Conservation (phyloP, 768 basidiomycete species). For the Calocera viscosa region DNA sequence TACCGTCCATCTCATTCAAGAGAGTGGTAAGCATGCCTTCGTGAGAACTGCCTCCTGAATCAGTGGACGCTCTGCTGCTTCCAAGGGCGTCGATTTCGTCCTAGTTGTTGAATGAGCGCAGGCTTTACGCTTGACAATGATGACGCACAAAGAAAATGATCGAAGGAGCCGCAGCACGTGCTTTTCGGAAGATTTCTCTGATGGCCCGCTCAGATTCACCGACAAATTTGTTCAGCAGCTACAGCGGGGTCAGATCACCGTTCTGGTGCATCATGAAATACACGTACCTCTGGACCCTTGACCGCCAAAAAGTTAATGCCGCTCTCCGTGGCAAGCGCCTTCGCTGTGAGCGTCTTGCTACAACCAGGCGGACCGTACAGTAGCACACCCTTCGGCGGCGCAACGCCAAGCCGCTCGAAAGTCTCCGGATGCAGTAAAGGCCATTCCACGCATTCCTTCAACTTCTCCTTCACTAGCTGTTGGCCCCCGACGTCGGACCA, state of each 20-base stretch:
- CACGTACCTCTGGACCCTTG: constrained; percentile 84
- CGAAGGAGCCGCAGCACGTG: constrained; percentile 83
- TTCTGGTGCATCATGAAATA: not conserved
- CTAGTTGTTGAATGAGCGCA: constrained; percentile 32
- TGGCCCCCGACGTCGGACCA: constrained; percentile 91
- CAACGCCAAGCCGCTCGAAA: constrained; percentile 76
- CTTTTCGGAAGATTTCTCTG: constrained; percentile 90
- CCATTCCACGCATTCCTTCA: constrained; percentile 91
- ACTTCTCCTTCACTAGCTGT: constrained; percentile 60
- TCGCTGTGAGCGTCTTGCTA: constrained; percentile 85
- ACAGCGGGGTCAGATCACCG: not conserved
- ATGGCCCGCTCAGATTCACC: constrained; percentile 95
- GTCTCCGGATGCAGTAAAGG: constrained; percentile 76
- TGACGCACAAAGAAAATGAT: constrained; percentile 86
- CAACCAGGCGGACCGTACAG: constrained; percentile 96
- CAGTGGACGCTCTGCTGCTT: constrained; percentile 50
- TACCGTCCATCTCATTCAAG: constrained; percentile 96
- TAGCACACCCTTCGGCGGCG: constrained; percentile 77
- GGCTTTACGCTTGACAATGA: not conserved
- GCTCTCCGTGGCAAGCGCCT: constrained; percentile 85
- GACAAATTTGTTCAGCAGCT: constrained; percentile 93
- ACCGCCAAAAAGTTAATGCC: constrained; percentile 94
- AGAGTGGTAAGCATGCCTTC: constrained; percentile 88
- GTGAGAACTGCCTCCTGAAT: constrained; percentile 42
- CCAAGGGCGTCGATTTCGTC: constrained; percentile 96